Evolutionary conservation across 345 rosid genomes (phyloP).

Genomic region (Syzygium aromaticum): DNA sequence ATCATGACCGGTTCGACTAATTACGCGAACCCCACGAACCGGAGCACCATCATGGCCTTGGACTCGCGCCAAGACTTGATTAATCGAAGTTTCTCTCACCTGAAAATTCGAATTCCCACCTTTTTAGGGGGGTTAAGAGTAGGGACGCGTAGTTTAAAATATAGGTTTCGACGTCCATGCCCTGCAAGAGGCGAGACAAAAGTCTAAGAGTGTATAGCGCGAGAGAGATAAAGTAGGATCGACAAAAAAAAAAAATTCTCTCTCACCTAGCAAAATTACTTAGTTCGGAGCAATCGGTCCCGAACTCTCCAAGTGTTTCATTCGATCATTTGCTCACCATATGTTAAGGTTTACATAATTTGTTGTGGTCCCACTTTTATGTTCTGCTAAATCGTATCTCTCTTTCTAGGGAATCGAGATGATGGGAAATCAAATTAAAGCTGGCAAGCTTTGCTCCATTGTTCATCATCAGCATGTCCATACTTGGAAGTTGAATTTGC

Average conservation of each 20-base stretch:
- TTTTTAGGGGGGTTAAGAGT: neutral
- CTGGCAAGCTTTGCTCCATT: too few relatives aligned
- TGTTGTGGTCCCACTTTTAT: neutral
- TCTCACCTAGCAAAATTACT: neutral
- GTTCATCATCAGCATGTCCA: too few relatives aligned
- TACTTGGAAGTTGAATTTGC: too few relatives aligned
- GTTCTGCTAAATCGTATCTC: neutral
- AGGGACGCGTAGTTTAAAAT: too few relatives aligned
- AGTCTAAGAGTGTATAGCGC: too few relatives aligned
- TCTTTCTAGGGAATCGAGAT: too few relatives aligned
- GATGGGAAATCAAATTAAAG: too few relatives aligned
- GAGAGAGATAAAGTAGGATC: too few relatives aligned
- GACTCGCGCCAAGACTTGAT: conserved; percentile 9
- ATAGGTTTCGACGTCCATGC: too few relatives aligned
- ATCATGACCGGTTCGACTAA: conserved; percentile 13
- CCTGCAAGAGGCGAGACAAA: too few relatives aligned
- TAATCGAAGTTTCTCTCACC: neutral
- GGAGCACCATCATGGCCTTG: conserved; percentile 35
- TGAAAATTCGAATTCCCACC: too few relatives aligned
- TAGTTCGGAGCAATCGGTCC: neutral
- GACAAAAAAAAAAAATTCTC: too few relatives aligned
- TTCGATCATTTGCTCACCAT: neutral
- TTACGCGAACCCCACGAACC: conserved; percentile 32
- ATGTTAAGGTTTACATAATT: neutral
- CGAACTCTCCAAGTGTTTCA: neutral